These are phyloP conservation scores for Madurella fahalii DNA, from an alignment of 2,329 filamentous ascomycete genomes.

Conservation along the genomic window DNA sequence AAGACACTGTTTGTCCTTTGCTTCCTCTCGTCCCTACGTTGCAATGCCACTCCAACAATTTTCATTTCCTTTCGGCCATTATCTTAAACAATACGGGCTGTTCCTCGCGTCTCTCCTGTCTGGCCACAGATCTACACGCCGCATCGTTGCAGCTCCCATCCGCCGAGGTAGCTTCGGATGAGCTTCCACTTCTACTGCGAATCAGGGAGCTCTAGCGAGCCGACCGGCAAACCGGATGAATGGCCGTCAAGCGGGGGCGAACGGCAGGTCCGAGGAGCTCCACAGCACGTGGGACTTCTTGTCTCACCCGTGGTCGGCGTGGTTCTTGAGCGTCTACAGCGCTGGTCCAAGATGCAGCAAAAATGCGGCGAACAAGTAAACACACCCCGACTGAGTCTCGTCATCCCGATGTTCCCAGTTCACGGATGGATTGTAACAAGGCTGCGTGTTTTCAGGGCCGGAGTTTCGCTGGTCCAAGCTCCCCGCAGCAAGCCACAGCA, in stretches of 20 bases:
- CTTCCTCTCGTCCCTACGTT: too few relatives aligned
- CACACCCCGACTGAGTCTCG: too few relatives aligned
- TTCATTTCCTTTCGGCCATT: too few relatives aligned
- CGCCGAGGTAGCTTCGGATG: slow-evolving; percentile 21
- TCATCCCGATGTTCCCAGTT: too few relatives aligned
- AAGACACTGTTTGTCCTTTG: too few relatives aligned
- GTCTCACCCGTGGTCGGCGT: not conserved
- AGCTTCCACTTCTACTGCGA: slow-evolving; percentile 12
- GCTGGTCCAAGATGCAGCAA: not conserved
- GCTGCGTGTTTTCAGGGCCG: not conserved
- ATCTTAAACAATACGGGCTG: too few relatives aligned
- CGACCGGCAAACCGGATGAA: slow-evolving; percentile 26
- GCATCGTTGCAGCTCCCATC: slow-evolving; percentile 6
- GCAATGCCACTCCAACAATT: too few relatives aligned
- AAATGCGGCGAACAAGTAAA: too few relatives aligned
- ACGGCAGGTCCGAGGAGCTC: slow-evolving; percentile 3
- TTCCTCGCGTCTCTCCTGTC: too few relatives aligned
- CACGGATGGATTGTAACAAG: too few relatives aligned
- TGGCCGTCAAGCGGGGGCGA: slow-evolving; percentile 15
- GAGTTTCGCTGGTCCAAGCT: not conserved
- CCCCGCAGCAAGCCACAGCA: not conserved
- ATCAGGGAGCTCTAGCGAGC: slow-evolving; percentile 17
- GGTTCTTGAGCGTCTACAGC: not conserved
- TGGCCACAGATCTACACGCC: too few relatives aligned
- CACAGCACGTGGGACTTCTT: slow-evolving; percentile 13